Evolutionary conservation across 441 rosid species (phyloP).

Genomic region (Capsella rubella): DNA sequence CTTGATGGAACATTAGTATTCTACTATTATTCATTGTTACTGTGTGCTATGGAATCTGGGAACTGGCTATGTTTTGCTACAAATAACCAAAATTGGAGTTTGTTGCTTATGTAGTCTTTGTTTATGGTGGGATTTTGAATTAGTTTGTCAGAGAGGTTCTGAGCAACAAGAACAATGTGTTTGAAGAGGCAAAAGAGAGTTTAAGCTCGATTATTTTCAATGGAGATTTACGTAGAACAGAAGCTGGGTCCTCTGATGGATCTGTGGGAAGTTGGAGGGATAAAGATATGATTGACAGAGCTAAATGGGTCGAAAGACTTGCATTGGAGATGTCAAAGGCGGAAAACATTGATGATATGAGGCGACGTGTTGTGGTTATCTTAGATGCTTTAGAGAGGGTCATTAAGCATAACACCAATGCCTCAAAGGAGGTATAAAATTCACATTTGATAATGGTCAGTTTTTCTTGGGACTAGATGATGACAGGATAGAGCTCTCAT

Average conservation of each 20-base stretch:
- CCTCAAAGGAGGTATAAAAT: constrained; percentile 48
- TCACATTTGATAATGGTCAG: background rate
- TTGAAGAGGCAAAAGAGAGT: constrained; percentile 54
- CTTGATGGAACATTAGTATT: background rate
- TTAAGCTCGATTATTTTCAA: constrained; percentile 41
- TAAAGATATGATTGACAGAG: constrained; percentile 36
- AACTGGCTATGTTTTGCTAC: background rate
- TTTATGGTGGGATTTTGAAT: constrained; percentile 5
- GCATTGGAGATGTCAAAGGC: constrained; percentile 59
- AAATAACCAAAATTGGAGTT: background rate
- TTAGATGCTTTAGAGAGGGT: constrained; percentile 54
- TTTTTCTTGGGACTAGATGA: background rate
- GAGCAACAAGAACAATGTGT: constrained; percentile 46
- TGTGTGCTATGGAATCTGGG: constrained; percentile 4
- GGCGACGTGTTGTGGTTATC: constrained; percentile 49
- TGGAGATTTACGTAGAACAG: constrained; percentile 37
- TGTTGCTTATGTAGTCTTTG: constrained; percentile 2
- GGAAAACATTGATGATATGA: constrained; percentile 53
- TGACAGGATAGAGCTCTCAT: background rate
- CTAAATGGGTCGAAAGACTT: constrained; percentile 61
- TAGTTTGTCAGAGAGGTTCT: constrained; percentile 48
- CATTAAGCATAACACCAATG: constrained; percentile 39
- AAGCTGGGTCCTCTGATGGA: constrained; percentile 33
- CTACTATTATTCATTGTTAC: background rate
- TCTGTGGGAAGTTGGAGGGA: constrained; percentile 27